Base-by-base conservation (phyloP, 2,329 filamentous ascomycete genomes). In the Alternaria burnsii region DNA sequence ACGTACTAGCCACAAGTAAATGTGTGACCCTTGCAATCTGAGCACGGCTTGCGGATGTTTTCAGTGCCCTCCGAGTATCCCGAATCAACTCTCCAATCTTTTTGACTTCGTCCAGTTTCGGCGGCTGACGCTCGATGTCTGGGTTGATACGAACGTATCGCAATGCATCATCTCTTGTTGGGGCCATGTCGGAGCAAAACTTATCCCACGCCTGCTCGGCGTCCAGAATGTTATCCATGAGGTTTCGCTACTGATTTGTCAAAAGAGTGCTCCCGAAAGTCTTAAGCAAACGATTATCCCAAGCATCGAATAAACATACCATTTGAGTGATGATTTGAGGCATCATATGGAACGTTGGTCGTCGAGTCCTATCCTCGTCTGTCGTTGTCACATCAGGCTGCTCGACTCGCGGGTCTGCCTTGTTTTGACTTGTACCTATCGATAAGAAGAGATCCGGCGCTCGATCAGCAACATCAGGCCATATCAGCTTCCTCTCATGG, bases 401-500 rank as follows among this genome's bases (percentile, higher is more conserved):
- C 9, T 16, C 20, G 22, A 14, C 30, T 32, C 22, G 30, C 16
- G 22, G 5, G 11, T 51, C 47, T n/a, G 34, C 30, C 16, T 36
- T 24, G 32, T 51, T 51, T 20, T 51, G 47, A 16, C 52, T 30
- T 30, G 55, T 59, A 24, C 64, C 61, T 40, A 61, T 47, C 14
- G 61, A 62, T 11, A 65, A 54, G 38, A 67, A 16, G 38, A 62
- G 38, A 61, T 68, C 42, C 54, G 74, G 58, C 46, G 72, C 70
- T 22, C 66, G 65, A 20, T 62, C 58, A 14, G 61, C 43, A 3
- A 58, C 57, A 12, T 69, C 56, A 4, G 60, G 63, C 72, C 72
- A 76, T n/a, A 76, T 58, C 2, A 72, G 55, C 58, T 76, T 76
- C 6, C 77, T 65, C 63, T 85, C 83, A 38, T 70, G 58, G 48